Evolutionary conservation across 108 stramenopile species (phyloP), one percentile per base, ranked within the genome.

Genomic region (Cyclostephanos tholiformis): DNA sequence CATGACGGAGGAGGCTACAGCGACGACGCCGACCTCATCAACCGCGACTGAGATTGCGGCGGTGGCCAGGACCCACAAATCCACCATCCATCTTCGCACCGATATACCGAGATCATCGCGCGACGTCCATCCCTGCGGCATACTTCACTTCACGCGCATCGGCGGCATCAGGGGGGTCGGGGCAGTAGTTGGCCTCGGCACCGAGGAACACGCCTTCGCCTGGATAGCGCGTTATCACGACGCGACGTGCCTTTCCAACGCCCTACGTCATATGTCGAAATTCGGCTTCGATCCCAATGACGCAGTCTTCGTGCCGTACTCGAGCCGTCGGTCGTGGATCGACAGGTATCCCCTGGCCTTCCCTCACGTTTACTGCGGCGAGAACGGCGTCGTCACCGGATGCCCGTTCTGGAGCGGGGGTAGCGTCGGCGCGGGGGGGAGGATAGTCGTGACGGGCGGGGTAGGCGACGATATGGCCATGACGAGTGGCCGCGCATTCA

Each of bases 141-240:
- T 58, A 29, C 57, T 58, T 12, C 57, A 58, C 57, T 58, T 58
- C 10, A 32, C 57, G 16, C 57, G 57, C 57, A 32, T 26, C 29
- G 25, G 4, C 57, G 27, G 29, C 5, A 12, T 9, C 9, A 8
- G 52, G 19, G 52, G 52, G 4, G 52, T 3, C 6, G 52, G 52
- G 7, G 25, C 19, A 1, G 52, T n/a, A n/a, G n/a, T n/a, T n/a
- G n/a, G n/a, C n/a, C n/a, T n/a, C n/a, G 10, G 2, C 29, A 1
- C 57, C 6, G 69, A 70, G 29, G 69, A 70, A 30, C 69, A 70
- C 29, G 53, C 36, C 57, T 70, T 70, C 25, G 69, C 38, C 14
- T 70, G 69, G 69, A 70, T 70, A 8, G 9, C 69, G 22, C 53
- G 44, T 14, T 30, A 25, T 12, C 27, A 35, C 63, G 23, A 48